Base-by-base conservation (phyloP, 306 rosid species). In the Myrica gale region DNA sequence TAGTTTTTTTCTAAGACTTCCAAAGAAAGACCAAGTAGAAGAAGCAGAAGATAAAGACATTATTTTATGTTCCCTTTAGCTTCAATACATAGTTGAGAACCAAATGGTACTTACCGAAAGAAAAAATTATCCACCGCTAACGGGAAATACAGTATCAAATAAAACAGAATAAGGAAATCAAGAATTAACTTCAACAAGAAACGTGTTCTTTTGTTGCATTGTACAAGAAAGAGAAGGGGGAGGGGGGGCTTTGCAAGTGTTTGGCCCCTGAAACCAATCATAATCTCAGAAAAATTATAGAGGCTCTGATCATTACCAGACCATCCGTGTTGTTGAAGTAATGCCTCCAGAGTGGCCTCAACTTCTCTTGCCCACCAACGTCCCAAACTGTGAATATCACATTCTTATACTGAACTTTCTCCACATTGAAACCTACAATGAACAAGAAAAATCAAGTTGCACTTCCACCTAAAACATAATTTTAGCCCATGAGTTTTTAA, bases 271-370 rank as follows among this genome's bases (percentile, higher is more conserved):
- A 81, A 53, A 65, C 50, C 42, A 39, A 17, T 65, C 47, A 52
- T 5, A 21, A 11, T 70, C 23, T 23, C 42, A 39, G 62, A 60
- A 81, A 70, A 58, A 55, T 46, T 76, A 68, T 8, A 67, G 46
- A 54, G 79, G 76, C n/a, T 32, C 3, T 50, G 68, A 60, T 42
- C 63, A 80, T 78, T 78, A 94, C 98, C 89, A 94, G 86, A 53
- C 98, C 98, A 62, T 94, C 98, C 0, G 98, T 94, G 76, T 91
- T 91, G 71, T 90, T 90, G 69, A 94, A 94, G 86, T 94, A 94
- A 81, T 94, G 98, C 88, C 97, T 90, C 98, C 98, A 94, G 13
- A 94, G 90, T 17, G 98, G 98, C 89, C 97, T 91, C 78, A 94
- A 79, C 79, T 94, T 94, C 77, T 91, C 98, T 81, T 94, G 98